Conservation (phyloP, 345 rosid species). For the Gossypium rotundifolium region DNA sequence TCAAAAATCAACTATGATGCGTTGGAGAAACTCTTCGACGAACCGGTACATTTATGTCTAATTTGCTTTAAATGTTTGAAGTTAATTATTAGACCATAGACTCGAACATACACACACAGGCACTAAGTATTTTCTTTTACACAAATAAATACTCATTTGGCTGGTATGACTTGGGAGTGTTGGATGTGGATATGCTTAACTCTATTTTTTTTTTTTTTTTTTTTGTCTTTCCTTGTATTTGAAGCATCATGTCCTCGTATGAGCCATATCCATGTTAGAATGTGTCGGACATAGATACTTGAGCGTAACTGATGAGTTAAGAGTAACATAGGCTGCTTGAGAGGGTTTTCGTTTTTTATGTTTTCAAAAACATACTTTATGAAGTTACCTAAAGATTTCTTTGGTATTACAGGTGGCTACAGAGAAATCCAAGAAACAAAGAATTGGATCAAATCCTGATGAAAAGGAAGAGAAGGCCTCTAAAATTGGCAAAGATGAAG, state of each 20-base stretch:
- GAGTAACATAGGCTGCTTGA: not conserved
- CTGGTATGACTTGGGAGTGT: not conserved
- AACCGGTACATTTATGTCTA: constrained; percentile 40
- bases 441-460: not conserved
- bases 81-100: not conserved
- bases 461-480: not conserved
- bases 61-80: not conserved
- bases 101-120: not conserved
- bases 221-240: not conserved
- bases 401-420: not conserved
- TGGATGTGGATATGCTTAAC: not conserved
- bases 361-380: not conserved
- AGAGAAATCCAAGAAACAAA: constrained; percentile 5
- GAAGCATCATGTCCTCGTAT: not conserved
- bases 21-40: constrained; percentile 60
- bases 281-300: not conserved
- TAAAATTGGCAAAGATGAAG: not conserved
- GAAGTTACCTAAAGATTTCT: not conserved
- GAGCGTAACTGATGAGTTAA: not conserved
- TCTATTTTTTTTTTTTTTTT: too few relatives aligned
- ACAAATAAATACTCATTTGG: not conserved
- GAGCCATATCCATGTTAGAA: not conserved
- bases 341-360: not conserved
- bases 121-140: not conserved
- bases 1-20: constrained; percentile 62